Conservation (phyloP, 2,329 filamentous ascomycete genomes). For the Venturia carpophila region DNA sequence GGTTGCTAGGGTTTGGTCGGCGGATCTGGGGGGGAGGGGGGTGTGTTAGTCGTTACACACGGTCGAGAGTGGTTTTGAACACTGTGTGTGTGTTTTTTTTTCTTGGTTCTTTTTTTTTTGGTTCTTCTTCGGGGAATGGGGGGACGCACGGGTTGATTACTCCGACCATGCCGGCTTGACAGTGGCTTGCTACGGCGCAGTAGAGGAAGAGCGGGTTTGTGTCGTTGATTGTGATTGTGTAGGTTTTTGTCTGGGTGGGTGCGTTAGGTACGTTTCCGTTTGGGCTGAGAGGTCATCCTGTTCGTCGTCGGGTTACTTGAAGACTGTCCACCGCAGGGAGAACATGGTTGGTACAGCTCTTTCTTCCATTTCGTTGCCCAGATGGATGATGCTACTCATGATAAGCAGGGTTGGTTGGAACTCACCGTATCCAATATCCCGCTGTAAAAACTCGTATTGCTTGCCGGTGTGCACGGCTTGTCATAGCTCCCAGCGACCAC, state of each 20-base stretch:
- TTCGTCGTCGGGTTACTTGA: no score
- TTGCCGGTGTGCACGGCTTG: slow-evolving; percentile 28
- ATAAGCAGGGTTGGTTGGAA: background rate
- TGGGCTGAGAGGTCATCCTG: no score
- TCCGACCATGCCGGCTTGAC: slow-evolving; percentile 34
- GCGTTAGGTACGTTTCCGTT: no score
- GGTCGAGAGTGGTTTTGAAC: no score
- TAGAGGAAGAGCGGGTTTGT: slow-evolving; percentile 34
- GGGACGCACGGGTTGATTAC: slow-evolving; percentile 30
- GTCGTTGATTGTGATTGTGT: slow-evolving; percentile 26
- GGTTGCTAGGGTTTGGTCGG: slow-evolving; percentile 6
- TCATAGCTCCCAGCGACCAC: slow-evolving; percentile 31
- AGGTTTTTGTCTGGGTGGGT: background rate
- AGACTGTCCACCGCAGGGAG: no score
- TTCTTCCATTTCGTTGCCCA: no score
- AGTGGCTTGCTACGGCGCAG: slow-evolving; percentile 33
- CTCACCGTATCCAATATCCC: slow-evolving; percentile 21
- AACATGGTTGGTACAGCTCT: no score
- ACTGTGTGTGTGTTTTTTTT: background rate
- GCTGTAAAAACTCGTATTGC: slow-evolving; percentile 30
- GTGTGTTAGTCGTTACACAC: no score
- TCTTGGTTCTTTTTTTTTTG: background rate
- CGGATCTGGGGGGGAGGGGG: background rate
- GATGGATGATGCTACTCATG: no score
- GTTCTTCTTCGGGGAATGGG: background rate